Conservation (phyloP, 768 basidiomycete genomes). For the Calocybe cyanea region DNA sequence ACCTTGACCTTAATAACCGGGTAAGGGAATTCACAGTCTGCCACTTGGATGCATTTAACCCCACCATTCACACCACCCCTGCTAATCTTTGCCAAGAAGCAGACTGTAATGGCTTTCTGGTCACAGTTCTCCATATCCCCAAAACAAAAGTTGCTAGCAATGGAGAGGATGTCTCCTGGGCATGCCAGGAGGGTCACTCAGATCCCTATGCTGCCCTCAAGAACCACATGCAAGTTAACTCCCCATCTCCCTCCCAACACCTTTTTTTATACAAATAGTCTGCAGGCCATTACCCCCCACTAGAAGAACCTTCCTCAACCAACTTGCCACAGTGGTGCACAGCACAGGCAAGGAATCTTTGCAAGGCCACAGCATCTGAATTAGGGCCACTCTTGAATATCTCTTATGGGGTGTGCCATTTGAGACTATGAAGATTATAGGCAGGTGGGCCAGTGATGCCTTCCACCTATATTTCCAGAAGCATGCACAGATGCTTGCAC, state of each 20-base stretch:
- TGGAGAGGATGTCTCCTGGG: conserved; percentile 14
- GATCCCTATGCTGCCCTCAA: conserved; percentile 6
- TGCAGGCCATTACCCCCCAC: conserved; percentile 16
- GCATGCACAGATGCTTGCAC: conserved; percentile 8
- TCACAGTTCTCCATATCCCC: conserved; percentile 2
- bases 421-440: conserved; percentile 4
- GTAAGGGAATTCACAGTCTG: too few species aligned
- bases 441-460: conserved; percentile 4
- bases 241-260: background rate
- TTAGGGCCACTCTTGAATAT: conserved; percentile 23
- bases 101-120: too few species aligned
- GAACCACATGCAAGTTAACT: conserved; percentile 6
- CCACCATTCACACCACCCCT: too few species aligned
- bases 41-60: too few species aligned
- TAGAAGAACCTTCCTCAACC: conserved; percentile 13
- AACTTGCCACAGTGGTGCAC: conserved; percentile 6
- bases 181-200: conserved; percentile 3
- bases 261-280: conserved; percentile 5
- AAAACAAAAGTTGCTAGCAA: background rate
- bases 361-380: conserved; percentile 22
- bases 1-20: too few species aligned
- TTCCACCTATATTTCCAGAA: conserved; percentile 1
- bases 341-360: conserved; percentile 5
- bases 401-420: conserved; percentile 14
- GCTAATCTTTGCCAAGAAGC: too few species aligned